Base-by-base conservation (phyloP, 2,329 filamentous ascomycete genomes). In the Rhynchosporium graminicola region DNA sequence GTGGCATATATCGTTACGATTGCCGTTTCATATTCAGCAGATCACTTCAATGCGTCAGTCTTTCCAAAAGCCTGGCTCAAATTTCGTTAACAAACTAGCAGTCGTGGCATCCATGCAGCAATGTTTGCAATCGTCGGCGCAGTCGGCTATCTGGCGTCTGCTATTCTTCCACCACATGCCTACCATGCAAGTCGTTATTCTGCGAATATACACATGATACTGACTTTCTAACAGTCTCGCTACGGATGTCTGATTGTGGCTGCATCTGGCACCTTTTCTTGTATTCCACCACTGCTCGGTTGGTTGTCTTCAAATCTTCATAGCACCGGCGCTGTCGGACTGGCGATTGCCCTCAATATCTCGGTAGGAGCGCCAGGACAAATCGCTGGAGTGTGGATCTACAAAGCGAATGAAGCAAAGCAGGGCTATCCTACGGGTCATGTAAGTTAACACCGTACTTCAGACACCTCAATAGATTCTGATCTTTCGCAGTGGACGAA, bases 381-480 rank as follows among this genome's bases (percentile, higher is more conserved):
- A 73, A 91, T 91, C 46, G 82, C 85, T 0, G 88, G 87, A 0
- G 86, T 90, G 0, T 91, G 87, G 87, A 90, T 90, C 65, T 91
- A 90, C 75, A 88, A 87, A 70, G 79, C 83, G 0, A 76, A 82
- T 10, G 86, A 91, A 73, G 82, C 80, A 20, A 73, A 76, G 28
- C 75, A 68, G 9, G 88, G 88, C 0, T 91, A 89, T 72, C 87
- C 87, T 0, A 90, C 87, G 0, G 88, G 88, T 0, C 87, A 91
- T 71, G 51, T 54, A 54, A 9, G 36, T 42, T 15, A 13, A 5
- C n/a, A 10, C n/a, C 28, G 43, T 20, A n/a, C 1, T 26, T 26
- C 4, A 7, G 12, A 20, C 20, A 7, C n/a, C 7, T 33, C 31
- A 15, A 31, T 13, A 15, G 48, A 52, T 29, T 36, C 48, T 31